Evolutionary conservation across 768 basidiomycete genomes (phyloP), one percentile per base, ranked within the genome.

Genomic region (Russula sp.): DNA sequence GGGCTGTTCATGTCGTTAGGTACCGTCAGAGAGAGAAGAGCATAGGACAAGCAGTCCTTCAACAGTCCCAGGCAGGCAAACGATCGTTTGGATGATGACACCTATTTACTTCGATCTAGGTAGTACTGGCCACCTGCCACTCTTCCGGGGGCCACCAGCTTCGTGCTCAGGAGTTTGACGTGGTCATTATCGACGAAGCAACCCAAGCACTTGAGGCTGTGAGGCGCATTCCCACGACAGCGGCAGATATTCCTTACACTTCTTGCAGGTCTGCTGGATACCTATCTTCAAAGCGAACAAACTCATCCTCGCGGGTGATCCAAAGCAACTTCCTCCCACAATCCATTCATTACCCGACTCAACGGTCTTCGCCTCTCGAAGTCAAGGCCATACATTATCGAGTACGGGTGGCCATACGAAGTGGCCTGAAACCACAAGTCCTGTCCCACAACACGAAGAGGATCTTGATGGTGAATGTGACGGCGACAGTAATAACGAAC

Each of bases 141-240:
- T 90, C 93, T 13, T 83, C 96, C 6, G 97, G 96, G 0, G 87
- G 90, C 4, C 76, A 88, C 22, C 92, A 95, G 66, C 74, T 98
- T 7, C 79, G 81, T 46, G 83, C 87, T 61, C 79, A 86, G 59
- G 74, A 80, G 1, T 99, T 99, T 69, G 97, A 99, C 70, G 88
- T 96, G 0, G 84, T 94, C 11, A 88, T 99, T 49, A 95, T 99
- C 57, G 97, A 99, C 67, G 97, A 99, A 75, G 97, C 97, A 0
- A 98, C 97, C 0, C 97, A 98, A 72, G 96, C 95, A 4, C 70
- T 97, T 14, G 96, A 99, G 75, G 93, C 94, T 25, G 94, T 94
- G 70, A 61, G 83, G 25, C n/a, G 7, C 16, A 20, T 18, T 35
- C 38, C 14, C 11, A n/a, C 8, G 38, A n/a, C 10, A 7, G 18